Evolutionary conservation across 2,329 filamentous ascomycete genomes (phyloP), one percentile per base, ranked within the genome.

Genomic region (Rutstroemia sp.): DNA sequence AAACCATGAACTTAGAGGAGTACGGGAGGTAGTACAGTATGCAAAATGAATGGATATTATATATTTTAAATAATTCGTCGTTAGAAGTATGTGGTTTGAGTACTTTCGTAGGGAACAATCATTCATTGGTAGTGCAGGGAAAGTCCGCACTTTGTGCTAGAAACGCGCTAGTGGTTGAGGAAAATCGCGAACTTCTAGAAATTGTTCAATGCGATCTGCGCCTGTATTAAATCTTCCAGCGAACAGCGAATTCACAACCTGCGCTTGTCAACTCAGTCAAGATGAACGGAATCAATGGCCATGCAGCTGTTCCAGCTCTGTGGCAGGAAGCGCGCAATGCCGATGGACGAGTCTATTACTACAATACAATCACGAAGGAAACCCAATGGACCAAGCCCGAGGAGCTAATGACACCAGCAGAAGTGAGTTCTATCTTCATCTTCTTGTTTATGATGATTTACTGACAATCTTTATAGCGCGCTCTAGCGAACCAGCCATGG

Each of bases 361-460:
- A 92, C 77, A 95, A 99, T 70, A 75, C 84, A 12, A 74, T 83
- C 59, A 96, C 91, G 16, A 95, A 95, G 70, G 82, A 80, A 61
- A 97, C 94, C 34, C 87, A 92, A 80, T 99, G 94, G 94, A 86
- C 84, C 42, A 97, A 96, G 75, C 95, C 94, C 4, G 82, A 88
- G 68, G 94, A 95, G 47, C 77, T 95, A 73, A 92, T 95, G 88
- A 86, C 82, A 21, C 81, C 83, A 6, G 83, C 85, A 51, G 91
- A 96, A 83, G 90, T 92, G 73, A 61, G 72, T 63, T 56, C 39
- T 65, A 57, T 47, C 4, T n/a, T 30, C 44, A 8, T 51, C 37
- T 4, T 45, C 48, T 61, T 73, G 63, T 41, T 48, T 49, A 37
- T 44, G 46, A 21, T 47, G 39, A 10, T 16, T 49, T 46, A 57